A percentile compares a stretch with the other conserved stretches of the same genome.
These are phyloP conservation scores for Filobasidium floriforme DNA, from an alignment of 768 basidiomycete species.

Conservation along the genomic window DNA sequence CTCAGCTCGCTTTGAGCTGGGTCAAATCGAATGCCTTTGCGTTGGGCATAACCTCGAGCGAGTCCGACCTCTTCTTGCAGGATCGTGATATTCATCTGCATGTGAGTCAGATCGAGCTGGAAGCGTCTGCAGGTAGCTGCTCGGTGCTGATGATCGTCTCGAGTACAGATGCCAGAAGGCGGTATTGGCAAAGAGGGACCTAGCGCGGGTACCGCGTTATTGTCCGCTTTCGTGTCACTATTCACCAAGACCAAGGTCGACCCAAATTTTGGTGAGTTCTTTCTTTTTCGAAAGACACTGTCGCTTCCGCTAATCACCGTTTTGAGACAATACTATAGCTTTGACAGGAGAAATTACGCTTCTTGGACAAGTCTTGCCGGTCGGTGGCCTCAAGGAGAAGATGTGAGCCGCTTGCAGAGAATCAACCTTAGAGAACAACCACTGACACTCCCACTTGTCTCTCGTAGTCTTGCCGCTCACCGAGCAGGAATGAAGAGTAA, in stretches of 20 bases:
- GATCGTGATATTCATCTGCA: conserved; percentile 89
- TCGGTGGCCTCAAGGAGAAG: conserved; percentile 76
- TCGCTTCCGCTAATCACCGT: not conserved
- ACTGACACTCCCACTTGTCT: conserved; percentile 48
- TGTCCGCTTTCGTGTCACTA: conserved; percentile 82
- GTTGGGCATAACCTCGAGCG: conserved; percentile 69
- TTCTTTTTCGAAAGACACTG: conserved; percentile 18
- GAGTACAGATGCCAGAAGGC: conserved; percentile 37
- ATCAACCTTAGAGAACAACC: not conserved
- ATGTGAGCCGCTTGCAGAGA: conserved; percentile 22
- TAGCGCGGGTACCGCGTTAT: conserved; percentile 87
- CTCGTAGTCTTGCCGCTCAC: conserved; percentile 67
- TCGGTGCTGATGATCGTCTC: conserved; percentile 10
- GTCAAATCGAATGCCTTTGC: conserved; percentile 83
- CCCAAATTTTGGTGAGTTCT: conserved; percentile 71
- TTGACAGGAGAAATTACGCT: conserved; percentile 99
- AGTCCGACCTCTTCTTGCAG: conserved; percentile 68
- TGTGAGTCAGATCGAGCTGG: conserved; percentile 47
- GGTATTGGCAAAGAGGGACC: conserved; percentile 69
- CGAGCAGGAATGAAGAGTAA: conserved; percentile 86
- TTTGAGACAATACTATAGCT: conserved; percentile 50
- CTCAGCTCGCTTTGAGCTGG: conserved; percentile 89
- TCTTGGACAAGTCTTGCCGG: conserved; percentile 89
- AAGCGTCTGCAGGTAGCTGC: not conserved
- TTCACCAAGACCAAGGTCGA: conserved; percentile 76